Base-by-base conservation (phyloP, 768 basidiomycete genomes). In the Boletus fagicola region DNA sequence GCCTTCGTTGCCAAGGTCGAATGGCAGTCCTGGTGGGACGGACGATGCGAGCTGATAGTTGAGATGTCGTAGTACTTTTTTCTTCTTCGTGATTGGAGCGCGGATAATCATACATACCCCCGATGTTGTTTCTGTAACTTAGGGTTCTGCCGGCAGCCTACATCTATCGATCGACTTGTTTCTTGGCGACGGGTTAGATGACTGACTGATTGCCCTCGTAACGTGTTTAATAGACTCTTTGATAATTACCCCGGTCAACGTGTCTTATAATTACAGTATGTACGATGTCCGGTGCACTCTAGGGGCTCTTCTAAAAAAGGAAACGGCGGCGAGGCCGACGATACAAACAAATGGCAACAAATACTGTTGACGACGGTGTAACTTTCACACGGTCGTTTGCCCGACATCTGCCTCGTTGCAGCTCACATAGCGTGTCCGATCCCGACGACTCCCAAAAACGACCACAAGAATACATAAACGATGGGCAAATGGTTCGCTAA, bases 401-500 rank as follows among this genome's bases (percentile, higher is more conserved):
- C 62, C 64, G 57, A 62, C 56, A 59, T 56, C 52, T 50, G 70
- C 63, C 68, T 70, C 65, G 70, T 71, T 62, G 62, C 60, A 49
- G 57, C 54, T 15, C 52, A 42, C 50, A 6, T 28, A 22, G 15
- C 46, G 36, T 46, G 44, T 53, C 39, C 38, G 38, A 39, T 48
- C 47, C 51, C 61, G 54, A 52, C 61, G 46, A 51, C 44, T 1
- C 38, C 45, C 40, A 40, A 51, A 46, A 53, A 49, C 57, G 40
- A 58, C 57, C 3, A n/a, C 54, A 22, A 49, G 36, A 22, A 38
- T 49, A 53, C 52, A 35, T 39, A 50, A 54, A 68, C 65, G 65
- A 90, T 90, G 88, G 88, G 87, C 58, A 85, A 84, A 84, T 88
- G 86, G 87, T 87, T 62, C 62, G 77, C 69, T n/a, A 3, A 20